Conservation (phyloP, 495 filamentous ascomycete genomes). For the Penicillium lividum region DNA sequence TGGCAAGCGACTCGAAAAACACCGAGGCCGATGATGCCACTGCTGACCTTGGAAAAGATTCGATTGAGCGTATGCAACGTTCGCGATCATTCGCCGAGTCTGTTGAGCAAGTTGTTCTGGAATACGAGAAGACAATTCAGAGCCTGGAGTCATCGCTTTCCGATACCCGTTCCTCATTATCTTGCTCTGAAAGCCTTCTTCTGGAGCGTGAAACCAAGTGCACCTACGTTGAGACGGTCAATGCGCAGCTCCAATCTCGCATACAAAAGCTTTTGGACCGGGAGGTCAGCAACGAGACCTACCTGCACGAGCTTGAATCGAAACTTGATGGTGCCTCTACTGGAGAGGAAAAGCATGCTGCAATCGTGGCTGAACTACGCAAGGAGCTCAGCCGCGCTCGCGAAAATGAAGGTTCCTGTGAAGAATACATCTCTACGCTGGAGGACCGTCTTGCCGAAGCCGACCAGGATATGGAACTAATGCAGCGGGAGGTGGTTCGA, state of each 20-base stretch:
- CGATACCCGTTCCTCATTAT: conserved; percentile 80
- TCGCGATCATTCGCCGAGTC: conserved; percentile 94
- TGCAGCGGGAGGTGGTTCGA: conserved; percentile 94
- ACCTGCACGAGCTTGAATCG: conserved; percentile 85
- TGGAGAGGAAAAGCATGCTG: conserved; percentile 87
- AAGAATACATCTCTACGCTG: conserved; percentile 96
- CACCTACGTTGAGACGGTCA: conserved; percentile 88
- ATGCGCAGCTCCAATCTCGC: conserved; percentile 82
- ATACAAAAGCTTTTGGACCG: conserved; percentile 88
- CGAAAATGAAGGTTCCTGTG: conserved; percentile 83
- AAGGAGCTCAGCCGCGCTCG: conserved; percentile 89
- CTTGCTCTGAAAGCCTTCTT: conserved; percentile 78
- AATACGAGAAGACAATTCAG: conserved; percentile 99
- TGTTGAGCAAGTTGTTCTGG: conserved; percentile 91
- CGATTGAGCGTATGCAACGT: conserved; percentile 85
- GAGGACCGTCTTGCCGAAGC: conserved; percentile 95
- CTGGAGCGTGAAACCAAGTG: conserved; percentile 93
- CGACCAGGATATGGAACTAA: conserved; percentile 92
- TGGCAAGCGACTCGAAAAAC: conserved; percentile 76
- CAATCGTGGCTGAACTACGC: conserved; percentile 81
- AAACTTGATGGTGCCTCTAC: conserved; percentile 87
- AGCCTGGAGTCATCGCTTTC: conserved; percentile 89
- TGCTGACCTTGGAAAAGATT: conserved; percentile 68
- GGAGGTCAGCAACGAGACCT: conserved; percentile 84
- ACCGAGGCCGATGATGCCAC: conserved; percentile 62